Base-by-base conservation (phyloP, 1,284 basidiomycete species). In the Pseudozyma sp. region DNA sequence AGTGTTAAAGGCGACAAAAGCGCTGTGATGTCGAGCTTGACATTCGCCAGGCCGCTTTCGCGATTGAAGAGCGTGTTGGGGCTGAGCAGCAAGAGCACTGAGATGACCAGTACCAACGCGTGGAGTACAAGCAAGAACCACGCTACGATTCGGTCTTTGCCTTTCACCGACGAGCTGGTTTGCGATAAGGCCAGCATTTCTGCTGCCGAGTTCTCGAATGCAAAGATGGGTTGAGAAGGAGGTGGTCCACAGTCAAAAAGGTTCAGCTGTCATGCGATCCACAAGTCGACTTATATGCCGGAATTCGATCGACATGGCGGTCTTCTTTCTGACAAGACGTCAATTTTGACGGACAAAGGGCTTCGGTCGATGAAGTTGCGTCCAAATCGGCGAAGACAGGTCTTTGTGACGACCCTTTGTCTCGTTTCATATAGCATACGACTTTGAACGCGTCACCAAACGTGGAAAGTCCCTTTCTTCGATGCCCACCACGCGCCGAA, bases 61-160 rank as follows among this genome's bases (percentile, higher is more conserved):
- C 35, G 51, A 16, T 59, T 53, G 34, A 69, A 63, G 29, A 69
- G 6, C 29, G 4, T 55, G 49, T 69, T 69, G 1, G 67, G 67
- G 45, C 60, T 69, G 33, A 69, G 60, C 29, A 69, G 56, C 29
- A 69, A 43, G 13, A 63, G 43, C 0, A 63, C 35, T 17, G 60
- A 69, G 3, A 59, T 37, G 8, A 29, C 40, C 7, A 69, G 44
- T 13, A 53, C 60, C 30, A 69, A 42, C 3, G 29, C 43, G n/a
- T 69, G 67, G 10, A 63, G 48, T 9, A 63, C n/a, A 3, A 69
- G 49, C 30, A 69, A n/a, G 2, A 56, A 14, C 67, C 67, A 69
- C 2, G 67, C 46, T 43, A 59, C 60, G 34, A 69, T 53, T 5
- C 67, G 60, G 7, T 69, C 67, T 34, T 63, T 69, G 13, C 52